These are phyloP conservation scores for Dichomitus squalens DNA, from an alignment of 1,284 basidiomycete genomes.

Conservation along the genomic window DNA sequence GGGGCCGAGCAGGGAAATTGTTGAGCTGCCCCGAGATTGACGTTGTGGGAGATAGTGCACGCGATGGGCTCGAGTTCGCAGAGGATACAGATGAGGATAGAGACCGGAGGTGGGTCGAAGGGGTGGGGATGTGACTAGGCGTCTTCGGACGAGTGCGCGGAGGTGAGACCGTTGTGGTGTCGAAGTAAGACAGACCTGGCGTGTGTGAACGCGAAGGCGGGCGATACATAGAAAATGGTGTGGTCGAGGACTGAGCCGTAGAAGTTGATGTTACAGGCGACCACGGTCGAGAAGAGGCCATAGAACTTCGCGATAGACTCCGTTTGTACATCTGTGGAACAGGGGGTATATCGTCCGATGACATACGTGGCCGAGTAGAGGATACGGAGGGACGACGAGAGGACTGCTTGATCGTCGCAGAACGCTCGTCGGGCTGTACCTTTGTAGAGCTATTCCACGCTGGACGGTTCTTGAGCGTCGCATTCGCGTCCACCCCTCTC, in stretches of 20 bases:
- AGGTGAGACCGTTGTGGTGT: conserved; percentile 6
- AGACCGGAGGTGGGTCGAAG: conserved; percentile 50
- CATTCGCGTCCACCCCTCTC: conserved; percentile 34
- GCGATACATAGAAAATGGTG: conserved; percentile 33
- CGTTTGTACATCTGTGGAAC: conserved; percentile 52
- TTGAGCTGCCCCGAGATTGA: conserved; percentile 34
- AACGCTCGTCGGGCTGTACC: conserved; percentile 54
- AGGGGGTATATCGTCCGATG: conserved; percentile 45
- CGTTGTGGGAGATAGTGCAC: conserved; percentile 62
- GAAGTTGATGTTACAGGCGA: conserved; percentile 74
- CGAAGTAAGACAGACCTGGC: conserved; percentile 25
- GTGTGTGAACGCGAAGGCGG: conserved; percentile 41
- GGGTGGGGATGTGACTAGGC: conserved; percentile 74
- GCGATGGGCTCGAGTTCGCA: conserved; percentile 38
- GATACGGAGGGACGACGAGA: conserved; percentile 36
- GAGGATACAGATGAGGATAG: conserved; percentile 46
- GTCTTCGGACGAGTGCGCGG: conserved; percentile 71
- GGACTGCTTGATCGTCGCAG: conserved; percentile 50
- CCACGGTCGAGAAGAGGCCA: conserved; percentile 79
- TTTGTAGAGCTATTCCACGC: conserved; percentile 82
- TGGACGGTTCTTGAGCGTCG: conserved; percentile 45
- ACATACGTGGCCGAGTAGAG: conserved; percentile 34
- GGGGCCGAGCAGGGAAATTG: conserved; percentile 63
- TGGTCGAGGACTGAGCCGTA: conserved; percentile 62
- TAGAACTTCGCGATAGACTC: conserved; percentile 72